Evolutionary conservation across 345 rosid genomes (phyloP).

Genomic region (Melaleuca alternifolia): DNA sequence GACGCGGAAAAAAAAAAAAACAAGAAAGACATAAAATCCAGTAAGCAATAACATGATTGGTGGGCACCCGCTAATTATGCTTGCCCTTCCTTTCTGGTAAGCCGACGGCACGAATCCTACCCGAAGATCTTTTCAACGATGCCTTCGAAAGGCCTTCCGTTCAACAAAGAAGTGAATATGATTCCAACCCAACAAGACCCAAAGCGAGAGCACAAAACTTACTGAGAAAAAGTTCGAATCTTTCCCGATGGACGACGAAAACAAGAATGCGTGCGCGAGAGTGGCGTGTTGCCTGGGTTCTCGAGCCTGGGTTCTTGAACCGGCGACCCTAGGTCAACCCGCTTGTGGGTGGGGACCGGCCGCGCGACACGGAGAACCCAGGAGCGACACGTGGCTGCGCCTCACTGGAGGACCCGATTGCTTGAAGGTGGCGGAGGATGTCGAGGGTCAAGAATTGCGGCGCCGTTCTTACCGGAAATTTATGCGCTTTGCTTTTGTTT

Average conservation of each 20-base stretch:
- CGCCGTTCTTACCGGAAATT: not conserved
- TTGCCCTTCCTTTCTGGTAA: constrained; percentile 1
- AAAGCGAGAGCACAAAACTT: not conserved
- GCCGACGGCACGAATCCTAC: not conserved
- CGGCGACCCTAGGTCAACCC: not conserved
- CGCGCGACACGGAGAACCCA: not conserved
- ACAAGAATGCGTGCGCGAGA: not conserved
- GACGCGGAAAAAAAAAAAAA: not conserved
- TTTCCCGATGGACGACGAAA: not conserved
- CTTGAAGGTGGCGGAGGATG: not conserved
- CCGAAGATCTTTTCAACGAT: not conserved
- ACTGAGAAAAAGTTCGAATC: not conserved
- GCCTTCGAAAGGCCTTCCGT: not conserved
- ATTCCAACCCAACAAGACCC: not conserved
- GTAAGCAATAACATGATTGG: not conserved
- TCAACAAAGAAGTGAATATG: not conserved
- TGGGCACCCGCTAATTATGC: not conserved
- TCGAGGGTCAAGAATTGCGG: not conserved
- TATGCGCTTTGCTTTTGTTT: not conserved
- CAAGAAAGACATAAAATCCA: not conserved
- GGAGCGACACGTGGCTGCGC: not conserved
- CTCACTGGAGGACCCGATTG: not conserved
- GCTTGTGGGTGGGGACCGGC: not conserved
- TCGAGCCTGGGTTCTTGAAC: not conserved
- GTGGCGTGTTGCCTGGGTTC: not conserved